These are phyloP conservation scores for Hevea brasiliensis DNA, from an alignment of 345 rosid species.

Conservation along the genomic window DNA sequence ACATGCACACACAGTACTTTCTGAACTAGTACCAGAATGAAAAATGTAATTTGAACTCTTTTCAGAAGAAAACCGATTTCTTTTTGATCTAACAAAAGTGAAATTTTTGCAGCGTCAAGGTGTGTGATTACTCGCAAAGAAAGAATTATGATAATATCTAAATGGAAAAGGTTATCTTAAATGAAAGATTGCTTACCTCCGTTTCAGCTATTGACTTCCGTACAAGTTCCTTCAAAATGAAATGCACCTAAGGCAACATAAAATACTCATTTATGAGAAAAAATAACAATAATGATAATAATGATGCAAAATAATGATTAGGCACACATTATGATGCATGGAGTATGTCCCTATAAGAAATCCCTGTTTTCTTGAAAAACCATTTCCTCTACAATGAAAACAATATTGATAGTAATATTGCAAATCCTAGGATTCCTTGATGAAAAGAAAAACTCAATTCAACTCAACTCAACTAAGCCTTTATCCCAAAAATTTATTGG, in stretches of 20 bases:
- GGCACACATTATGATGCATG: not conserved
- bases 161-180: conserved; percentile 1
- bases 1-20: not conserved
- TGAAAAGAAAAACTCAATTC: too few species aligned
- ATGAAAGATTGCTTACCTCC: conserved; percentile 55
- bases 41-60: not conserved
- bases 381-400: not conserved
- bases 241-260: conserved; percentile 62
- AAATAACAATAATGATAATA: too few species aligned
- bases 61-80: not conserved
- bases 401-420: not conserved
- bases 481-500: too few species aligned
- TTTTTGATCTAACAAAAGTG: not conserved
- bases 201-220: conserved; percentile 91
- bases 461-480: too few species aligned
- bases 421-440: not conserved
- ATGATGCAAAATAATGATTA: too few species aligned
- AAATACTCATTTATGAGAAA: not conserved
- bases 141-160: not conserved
- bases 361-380: not conserved
- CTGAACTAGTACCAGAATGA: not conserved
- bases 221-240: conserved; percentile 92
- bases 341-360: not conserved
- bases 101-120: not conserved
- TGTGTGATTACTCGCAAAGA: not conserved